Evolutionary conservation across 2,329 filamentous ascomycete genomes (phyloP), one percentile per base, ranked within the genome.

Genomic region (Passalora sequoiae): DNA sequence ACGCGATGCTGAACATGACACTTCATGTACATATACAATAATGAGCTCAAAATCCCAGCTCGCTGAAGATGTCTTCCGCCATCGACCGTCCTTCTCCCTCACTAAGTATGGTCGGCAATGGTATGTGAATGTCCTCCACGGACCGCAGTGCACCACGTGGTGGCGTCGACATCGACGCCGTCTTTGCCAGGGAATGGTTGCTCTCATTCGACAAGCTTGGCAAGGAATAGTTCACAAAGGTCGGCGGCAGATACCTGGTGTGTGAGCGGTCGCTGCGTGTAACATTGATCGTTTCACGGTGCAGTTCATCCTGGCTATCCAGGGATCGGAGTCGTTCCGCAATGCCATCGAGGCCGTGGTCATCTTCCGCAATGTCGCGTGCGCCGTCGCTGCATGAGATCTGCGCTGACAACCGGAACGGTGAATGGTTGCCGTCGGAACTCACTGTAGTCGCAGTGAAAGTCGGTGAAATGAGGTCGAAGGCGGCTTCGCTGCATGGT

Each of bases 361-460:
- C 16, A n/a, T 47, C 31, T 22, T 13, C 13, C 31, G 9, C 24
- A 5, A 24, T 36, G 19, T 30, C 7, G 16, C 15, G 27, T 2
- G 41, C 41, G 28, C 33, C 40, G 25, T 31, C 15, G 7, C 28
- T 38, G 38, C 30, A 35, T n/a, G 40, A 33, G 29, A 28, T 43
- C 16, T 51, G 51, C 7, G 46, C 32, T 4, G 51, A 50, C 8
- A 58, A 50, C 19, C 53, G 54, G 44, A 52, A 57, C 21, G 59
- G 57, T 17, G 56, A 58, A 35, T 50, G 52, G 35, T 58, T 30
- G 38, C 50, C 58, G 19, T 43, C 51, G 9, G 59, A 59, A 47
- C 57, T 61, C 17, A 62, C 38, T 12, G 62, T 64, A 24, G 54
- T 55, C 29, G 55, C 59, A 22, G 55, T 58, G 46, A 64, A 62